These are phyloP conservation scores for Pythium monospermum DNA, from an alignment of 352 stramenopile genomes.

Conservation along the genomic window DNA sequence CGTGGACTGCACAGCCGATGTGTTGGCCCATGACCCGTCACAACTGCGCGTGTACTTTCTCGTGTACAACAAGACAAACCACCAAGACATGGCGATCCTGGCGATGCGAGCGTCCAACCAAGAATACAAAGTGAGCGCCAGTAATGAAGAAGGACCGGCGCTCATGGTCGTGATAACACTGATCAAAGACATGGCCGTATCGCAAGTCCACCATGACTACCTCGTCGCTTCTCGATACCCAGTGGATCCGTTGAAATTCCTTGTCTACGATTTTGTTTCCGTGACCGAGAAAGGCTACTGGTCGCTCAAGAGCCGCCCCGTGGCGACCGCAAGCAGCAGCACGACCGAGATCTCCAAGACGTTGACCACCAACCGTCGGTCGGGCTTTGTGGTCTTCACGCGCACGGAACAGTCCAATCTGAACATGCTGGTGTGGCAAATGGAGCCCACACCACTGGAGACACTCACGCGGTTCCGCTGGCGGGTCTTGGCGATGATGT, in stretches of 20 bases:
- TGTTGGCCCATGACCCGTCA: neutral
- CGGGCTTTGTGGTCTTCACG: constrained; percentile 18
- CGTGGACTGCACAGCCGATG: constrained; percentile 5
- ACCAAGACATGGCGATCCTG: constrained; percentile 1
- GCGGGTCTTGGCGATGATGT: neutral
- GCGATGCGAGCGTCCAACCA: constrained; percentile 15
- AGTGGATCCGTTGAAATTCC: constrained; percentile 6
- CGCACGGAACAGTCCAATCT: constrained; percentile 20
- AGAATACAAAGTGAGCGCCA: constrained; percentile 2
- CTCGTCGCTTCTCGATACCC: constrained; percentile 14
- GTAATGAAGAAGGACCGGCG: constrained; percentile 7
- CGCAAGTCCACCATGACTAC: neutral
- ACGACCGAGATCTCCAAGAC: constrained; percentile 1
- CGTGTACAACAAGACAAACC: neutral
- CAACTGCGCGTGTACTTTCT: constrained; percentile 11
- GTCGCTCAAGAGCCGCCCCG: neutral
- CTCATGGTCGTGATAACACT: constrained; percentile 10
- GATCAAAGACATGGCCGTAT: constrained; percentile 11
- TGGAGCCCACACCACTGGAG: neutral
- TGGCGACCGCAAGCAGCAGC: no score
- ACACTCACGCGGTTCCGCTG: constrained; percentile 4
- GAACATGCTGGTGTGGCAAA: constrained; percentile 12
- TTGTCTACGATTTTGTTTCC: constrained; percentile 2
- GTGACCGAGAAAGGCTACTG: neutral
- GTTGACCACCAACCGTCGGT: constrained; percentile 7